Conservation (phyloP, 129 eudicot genomes). For the Deinandra increscens region DNA sequence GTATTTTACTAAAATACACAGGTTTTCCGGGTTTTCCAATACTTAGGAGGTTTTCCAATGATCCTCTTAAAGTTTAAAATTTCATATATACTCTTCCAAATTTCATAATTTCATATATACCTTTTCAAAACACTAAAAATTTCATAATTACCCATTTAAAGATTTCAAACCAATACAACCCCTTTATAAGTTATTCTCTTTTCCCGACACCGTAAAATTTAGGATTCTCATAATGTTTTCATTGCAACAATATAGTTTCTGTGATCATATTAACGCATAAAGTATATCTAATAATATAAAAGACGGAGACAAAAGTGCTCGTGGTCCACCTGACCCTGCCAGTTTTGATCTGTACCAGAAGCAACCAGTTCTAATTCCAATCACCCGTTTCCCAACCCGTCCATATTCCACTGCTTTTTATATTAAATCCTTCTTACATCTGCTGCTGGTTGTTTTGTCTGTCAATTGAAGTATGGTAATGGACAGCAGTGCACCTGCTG, state of each 20-base stretch:
- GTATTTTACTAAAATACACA: no score
- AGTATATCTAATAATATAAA: neutral
- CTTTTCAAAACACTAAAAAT: neutral
- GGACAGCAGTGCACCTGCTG: slow-evolving; percentile 54
- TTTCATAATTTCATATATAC: neutral
- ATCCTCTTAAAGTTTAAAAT: neutral
- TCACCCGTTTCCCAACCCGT: neutral
- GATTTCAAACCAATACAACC: neutral
- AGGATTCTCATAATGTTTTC: neutral
- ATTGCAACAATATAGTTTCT: neutral
- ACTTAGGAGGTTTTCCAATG: no score
- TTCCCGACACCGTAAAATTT: neutral
- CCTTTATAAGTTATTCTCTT: neutral
- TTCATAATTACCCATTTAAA: neutral
- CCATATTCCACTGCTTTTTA: neutral
- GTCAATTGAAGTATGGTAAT: slow-evolving; percentile 56
- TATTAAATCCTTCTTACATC: slow-evolving; percentile 5
- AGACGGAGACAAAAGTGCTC: neutral
- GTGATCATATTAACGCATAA: no score
- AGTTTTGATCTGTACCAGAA: neutral
- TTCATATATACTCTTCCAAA: neutral
- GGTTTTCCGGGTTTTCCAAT: no score
- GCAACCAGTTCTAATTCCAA: neutral
- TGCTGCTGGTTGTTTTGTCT: slow-evolving; percentile 18
- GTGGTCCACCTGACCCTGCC: neutral